Evolutionary conservation across 495 filamentous ascomycete species (phyloP), one percentile per base, ranked within the genome.

Genomic region (Ascodesmis nigricans): DNA sequence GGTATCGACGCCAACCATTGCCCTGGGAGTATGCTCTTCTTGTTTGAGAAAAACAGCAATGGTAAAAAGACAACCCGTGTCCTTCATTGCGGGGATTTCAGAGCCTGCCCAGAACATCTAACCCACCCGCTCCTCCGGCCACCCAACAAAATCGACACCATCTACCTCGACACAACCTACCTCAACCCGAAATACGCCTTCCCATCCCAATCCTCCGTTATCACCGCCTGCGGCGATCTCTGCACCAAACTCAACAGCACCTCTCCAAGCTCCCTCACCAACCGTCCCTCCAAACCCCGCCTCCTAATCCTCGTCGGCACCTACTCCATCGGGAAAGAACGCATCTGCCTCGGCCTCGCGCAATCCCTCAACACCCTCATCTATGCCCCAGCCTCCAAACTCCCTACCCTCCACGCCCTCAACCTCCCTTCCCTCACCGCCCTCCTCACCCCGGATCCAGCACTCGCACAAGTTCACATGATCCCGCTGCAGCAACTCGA

Each of bases 1-100:
- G 87, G 93, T 73, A 73, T 99, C n/a, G 69, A 74, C 4, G 87
- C 87, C 1, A 99, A 99, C 52, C 87, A 99, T 44, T 97, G 87
- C 46, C 87, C 87, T 0, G 87, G 87, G 4, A 91, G 79, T 51
- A 90, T 84, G 3, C 56, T 99, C 1, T 95, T 84, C 50, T 59
- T 99, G 0, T 95, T 93, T 41, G 78, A 93, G 52, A 90, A 91
- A 43, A 51, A 57, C 2, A 51, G 74, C 6, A 70, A 67, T 5
- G 66, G 60, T 41, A 62, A 70, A 5, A 40, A 58, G 64, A 3
- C 76, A 91, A 25, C 10, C 36, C 65, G 84, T 9, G 66, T 99
- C 18, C 59, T 99, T 5, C 87, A 99, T 48, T 95, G 90, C 47
- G 87, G 87, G 21, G 87, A 99, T 45, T 99, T 99, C 43, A 64